phyloP scores from a whole-genome alignment of 345 rosid genomes.

The Eucalyptus sideroxylon region DNA sequence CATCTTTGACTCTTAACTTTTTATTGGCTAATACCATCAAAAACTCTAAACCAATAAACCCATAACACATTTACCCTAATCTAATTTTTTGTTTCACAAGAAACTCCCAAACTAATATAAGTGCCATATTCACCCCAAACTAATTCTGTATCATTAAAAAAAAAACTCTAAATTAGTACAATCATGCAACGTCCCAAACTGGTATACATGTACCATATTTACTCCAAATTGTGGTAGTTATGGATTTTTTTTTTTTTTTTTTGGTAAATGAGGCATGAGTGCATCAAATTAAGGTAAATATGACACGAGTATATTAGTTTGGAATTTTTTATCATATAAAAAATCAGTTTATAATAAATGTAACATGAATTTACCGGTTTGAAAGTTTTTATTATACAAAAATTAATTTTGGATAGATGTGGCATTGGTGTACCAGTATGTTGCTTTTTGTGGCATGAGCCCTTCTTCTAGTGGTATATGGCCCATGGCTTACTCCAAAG shows the following conservation, averaged over 20 bases:
- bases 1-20: background rate
- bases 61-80: background rate
- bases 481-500: background rate
- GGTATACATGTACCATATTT: no score
- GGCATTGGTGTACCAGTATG: background rate
- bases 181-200: background rate
- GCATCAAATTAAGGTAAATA: background rate
- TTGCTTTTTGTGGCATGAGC: no score
- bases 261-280: background rate
- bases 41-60: no score
- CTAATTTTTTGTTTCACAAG: background rate
- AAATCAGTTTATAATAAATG: no score
- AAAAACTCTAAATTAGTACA: no score
- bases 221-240: background rate
- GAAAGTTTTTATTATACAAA: background rate
- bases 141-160: no score
- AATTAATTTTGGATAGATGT: no score
- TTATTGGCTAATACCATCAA: background rate
- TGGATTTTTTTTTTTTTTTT: no score
- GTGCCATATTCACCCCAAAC: background rate
- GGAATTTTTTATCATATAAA: no score
- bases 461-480: background rate
- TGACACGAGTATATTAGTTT: background rate
- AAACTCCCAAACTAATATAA: background rate
- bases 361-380: accelerated